These are phyloP conservation scores for Powellomyces hirtus DNA, from an alignment of 192 early-diverging fungal genomes.

Conservation along the genomic window DNA sequence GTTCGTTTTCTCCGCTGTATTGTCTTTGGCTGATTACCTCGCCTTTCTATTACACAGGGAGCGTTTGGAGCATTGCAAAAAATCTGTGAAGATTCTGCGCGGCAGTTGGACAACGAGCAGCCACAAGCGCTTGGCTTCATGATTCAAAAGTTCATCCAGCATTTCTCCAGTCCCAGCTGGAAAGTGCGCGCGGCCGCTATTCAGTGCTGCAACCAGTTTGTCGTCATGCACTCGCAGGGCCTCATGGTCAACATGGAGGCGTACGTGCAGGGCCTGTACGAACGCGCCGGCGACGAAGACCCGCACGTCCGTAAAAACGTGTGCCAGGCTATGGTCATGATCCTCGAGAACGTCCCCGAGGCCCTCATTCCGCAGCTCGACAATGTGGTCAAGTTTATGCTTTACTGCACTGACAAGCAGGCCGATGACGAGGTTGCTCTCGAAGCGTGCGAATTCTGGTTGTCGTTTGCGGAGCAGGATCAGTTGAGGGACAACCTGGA, in stretches of 20 bases:
- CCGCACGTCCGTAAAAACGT: conserved; percentile 84
- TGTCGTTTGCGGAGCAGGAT: conserved; percentile 93
- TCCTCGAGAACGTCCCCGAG: conserved; percentile 83
- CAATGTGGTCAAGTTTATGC: conserved; percentile 92
- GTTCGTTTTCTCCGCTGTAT: conserved; percentile 16
- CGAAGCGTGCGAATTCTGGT: conserved; percentile 99
- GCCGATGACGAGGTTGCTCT: conserved; percentile 84
- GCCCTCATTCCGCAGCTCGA: conserved; percentile 83
- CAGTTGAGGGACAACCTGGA: conserved; percentile 62
- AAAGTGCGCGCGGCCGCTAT: conserved; percentile 81
- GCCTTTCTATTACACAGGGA: conserved; percentile 47
- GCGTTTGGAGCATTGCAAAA: conserved; percentile 85
- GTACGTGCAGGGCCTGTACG: conserved; percentile 78
- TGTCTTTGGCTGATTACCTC: background rate
- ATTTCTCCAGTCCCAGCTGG: conserved; percentile 74
- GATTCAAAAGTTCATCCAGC: conserved; percentile 85
- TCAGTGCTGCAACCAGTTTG: conserved; percentile 83
- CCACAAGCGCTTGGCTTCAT: conserved; percentile 76
- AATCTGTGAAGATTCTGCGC: conserved; percentile 93
- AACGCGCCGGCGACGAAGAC: conserved; percentile 79
- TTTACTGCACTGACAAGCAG: conserved; percentile 76
- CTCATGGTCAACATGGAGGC: conserved; percentile 66
- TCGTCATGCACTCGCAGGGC: conserved; percentile 69
- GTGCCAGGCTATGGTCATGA: conserved; percentile 90
- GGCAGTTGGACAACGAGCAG: conserved; percentile 75